Conservation (phyloP, 139 green algal genomes). For the Chlamydomonas incerta region DNA sequence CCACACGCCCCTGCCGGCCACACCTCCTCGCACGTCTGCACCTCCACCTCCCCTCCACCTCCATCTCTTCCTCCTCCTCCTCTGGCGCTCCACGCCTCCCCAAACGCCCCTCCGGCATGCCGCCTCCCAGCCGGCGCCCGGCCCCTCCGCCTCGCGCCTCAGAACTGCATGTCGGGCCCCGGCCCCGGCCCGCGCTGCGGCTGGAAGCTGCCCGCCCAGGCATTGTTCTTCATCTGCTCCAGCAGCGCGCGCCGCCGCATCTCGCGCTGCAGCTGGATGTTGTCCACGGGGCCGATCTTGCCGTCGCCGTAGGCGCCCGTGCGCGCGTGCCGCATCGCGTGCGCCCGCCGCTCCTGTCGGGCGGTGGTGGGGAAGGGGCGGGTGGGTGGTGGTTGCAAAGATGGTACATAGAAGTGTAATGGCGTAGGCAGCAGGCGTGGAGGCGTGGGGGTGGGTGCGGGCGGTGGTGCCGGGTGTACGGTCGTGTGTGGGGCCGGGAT, state of each 20-base stretch:
- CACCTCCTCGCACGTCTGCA: no score
- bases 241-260: constrained; percentile 9
- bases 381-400: neutral
- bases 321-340: neutral
- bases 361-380: neutral
- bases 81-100: no score
- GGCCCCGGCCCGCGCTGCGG: no score
- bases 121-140: no score
- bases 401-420: neutral
- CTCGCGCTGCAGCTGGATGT: constrained; percentile 33
- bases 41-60: neutral
- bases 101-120: no score
- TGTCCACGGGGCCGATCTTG: constrained; percentile 32
- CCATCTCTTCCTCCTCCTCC: constrained; percentile 80
- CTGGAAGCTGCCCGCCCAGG: neutral
- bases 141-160: constrained; percentile 56
- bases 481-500: no score
- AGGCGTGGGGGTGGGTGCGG: no score
- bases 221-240: neutral
- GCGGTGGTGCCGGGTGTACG: no score
- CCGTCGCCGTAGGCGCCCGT: constrained; percentile 19
- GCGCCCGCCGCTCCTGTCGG: constrained; percentile 16
- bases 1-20: no score
- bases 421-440: neutral
- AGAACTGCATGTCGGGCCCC: constrained; percentile 60